Base-by-base conservation (phyloP, 495 filamentous ascomycete species). In the Trichoderma virens region DNA sequence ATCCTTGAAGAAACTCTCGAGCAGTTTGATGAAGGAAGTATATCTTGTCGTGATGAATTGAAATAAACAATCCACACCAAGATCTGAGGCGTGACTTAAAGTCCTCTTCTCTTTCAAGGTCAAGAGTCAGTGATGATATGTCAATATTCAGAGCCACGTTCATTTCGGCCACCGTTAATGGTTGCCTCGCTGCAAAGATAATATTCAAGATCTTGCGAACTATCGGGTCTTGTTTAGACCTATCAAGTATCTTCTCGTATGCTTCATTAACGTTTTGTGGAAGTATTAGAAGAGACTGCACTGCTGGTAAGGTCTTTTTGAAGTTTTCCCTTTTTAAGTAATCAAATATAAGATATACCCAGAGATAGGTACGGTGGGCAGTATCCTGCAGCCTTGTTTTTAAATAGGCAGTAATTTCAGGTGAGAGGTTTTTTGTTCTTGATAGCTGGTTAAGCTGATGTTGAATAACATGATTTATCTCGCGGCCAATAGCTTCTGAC, bases 11-110 rank as follows among this genome's bases (percentile, higher is more conserved):
- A 64, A 72, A 73, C 35, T 73, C 71, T 30, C 69, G 64, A 20
- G 67, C 71, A 9, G 71, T 73, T 39, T 73, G 71, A 47, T 72
- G 71, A 16, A 73, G 59, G 8, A 73, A 68, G 56, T 73, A 68
- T 16, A 73, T 38, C 35, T 66, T 72, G 18, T 59, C 70, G 64
- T 66, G 20, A 13, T 67, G 60, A 62, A 67, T 60, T 8, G 65
- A 69, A 61, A 68, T 64, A 60, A 68, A 71, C 32, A 67, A 65
- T 13, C 73, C 73, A 56, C 64, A 75, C 59, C 60, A 67, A 28
- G 13, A 14, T 63, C 67, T 62, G 43, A 70, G 65, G 18, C 34
- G 27, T 7, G 23, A 62, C 20, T 62, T 34, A 54, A 65, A 73
- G 51, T 63, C 66, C 0, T 28, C 31, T 1, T 71, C 66, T 1